Evolutionary conservation across 306 rosid species (phyloP).

Genomic region (Spatholobus suberectus): DNA sequence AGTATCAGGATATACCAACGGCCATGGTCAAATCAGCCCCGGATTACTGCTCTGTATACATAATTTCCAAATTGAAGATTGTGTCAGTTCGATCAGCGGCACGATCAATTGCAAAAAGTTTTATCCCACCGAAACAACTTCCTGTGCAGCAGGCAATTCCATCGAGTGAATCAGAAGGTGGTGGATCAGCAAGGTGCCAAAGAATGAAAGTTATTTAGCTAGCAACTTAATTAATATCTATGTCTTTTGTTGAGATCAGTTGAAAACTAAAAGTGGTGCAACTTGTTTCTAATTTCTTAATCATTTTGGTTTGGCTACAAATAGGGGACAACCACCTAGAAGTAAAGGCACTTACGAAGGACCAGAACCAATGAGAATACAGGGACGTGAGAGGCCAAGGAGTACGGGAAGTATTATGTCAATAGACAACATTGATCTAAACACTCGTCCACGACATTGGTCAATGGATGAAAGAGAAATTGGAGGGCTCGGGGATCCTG

Average conservation of each 20-base stretch:
- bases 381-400: conserved; percentile 55
- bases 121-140: conserved; percentile 55
- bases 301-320: conserved; percentile 34
- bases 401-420: conserved; percentile 48
- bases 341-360: conserved; percentile 35
- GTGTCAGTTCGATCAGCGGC: conserved; percentile 66
- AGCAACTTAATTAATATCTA: not conserved
- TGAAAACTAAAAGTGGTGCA: not conserved
- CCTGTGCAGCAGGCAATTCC: conserved; percentile 37
- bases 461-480: conserved; percentile 57
- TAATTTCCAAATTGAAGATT: conserved; percentile 86
- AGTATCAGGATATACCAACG: conserved; percentile 55
- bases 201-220: conserved; percentile 10
- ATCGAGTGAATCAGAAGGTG: conserved; percentile 51
- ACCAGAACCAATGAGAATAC: conserved; percentile 45
- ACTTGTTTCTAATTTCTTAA: not conserved
- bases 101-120: conserved; percentile 58
- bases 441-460: conserved; percentile 44
- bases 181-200: conserved; percentile 54
- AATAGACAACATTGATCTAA: conserved; percentile 51
- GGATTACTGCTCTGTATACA: conserved; percentile 74
- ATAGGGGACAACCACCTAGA: conserved; percentile 48
- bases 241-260: not conserved
- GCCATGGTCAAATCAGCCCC: conserved; percentile 71
- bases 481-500: conserved; percentile 41